A percentile compares a stretch with the other conserved stretches of the same genome.
phyloP scores from a whole-genome alignment of 2,329 filamentous ascomycete species.

The Leptographium procerum region DNA sequence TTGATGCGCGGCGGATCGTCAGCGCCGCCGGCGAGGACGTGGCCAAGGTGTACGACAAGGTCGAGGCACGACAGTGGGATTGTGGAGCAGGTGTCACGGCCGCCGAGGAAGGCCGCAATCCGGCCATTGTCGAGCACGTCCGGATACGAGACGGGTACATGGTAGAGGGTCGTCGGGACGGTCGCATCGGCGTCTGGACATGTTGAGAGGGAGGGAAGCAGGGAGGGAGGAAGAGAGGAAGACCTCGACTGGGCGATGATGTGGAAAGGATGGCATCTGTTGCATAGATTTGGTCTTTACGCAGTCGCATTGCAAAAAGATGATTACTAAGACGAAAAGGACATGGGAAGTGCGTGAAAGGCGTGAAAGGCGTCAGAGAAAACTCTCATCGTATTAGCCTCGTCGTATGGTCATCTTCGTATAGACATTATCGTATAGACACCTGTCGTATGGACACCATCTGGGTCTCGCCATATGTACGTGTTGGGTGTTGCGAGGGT shows the following conservation, averaged over 20 bases:
- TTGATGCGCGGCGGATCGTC: slow-evolving; percentile 81
- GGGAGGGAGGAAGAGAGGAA: background rate
- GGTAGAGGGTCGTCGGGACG: slow-evolving; percentile 79
- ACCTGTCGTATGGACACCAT: too few species aligned
- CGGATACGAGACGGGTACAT: slow-evolving; percentile 90
- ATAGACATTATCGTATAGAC: too few species aligned
- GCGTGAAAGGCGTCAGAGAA: too few species aligned
- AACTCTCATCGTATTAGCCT: too few species aligned
- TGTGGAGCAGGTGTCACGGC: slow-evolving; percentile 73
- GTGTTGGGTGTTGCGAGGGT: too few species aligned
- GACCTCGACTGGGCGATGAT: background rate
- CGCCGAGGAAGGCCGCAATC: slow-evolving; percentile 51
- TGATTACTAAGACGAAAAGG: too few species aligned
- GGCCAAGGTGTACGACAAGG: slow-evolving; percentile 97
- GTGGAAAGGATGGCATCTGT: background rate
- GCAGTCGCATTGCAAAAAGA: background rate
- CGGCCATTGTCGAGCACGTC: slow-evolving; percentile 69
- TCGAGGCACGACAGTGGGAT: slow-evolving; percentile 91
- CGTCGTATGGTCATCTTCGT: too few species aligned
- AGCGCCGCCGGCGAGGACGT: slow-evolving; percentile 84
- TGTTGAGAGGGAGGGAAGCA: slow-evolving; percentile 31
- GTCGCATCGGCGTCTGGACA: slow-evolving; percentile 83
- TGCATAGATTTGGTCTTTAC: background rate
- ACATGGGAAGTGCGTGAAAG: too few species aligned
- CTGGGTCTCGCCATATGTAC: too few species aligned